These are phyloP conservation scores for Clathrospora elynae DNA, from an alignment of 2,329 filamentous ascomycete genomes.

Conservation along the genomic window DNA sequence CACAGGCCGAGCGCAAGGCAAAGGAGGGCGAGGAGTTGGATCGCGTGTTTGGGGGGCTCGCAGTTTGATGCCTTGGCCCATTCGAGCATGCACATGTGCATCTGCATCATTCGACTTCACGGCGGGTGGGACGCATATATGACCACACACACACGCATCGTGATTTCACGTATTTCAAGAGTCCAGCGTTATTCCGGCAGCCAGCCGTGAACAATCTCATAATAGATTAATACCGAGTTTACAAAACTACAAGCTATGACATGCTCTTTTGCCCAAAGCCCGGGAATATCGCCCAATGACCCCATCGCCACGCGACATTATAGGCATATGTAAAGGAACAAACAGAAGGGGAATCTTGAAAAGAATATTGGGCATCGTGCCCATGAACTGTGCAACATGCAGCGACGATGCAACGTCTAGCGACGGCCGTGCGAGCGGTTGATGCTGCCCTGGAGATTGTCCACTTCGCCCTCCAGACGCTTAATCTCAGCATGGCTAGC, in stretches of 20 bases:
- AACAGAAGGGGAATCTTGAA: constrained; percentile 50
- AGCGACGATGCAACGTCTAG: constrained; percentile 54
- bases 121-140: too few relatives aligned
- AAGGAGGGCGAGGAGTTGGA: constrained; percentile 65
- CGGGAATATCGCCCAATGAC: constrained; percentile 11
- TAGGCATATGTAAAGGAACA: constrained; percentile 47
- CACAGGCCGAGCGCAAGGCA: constrained; percentile 39
- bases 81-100: neutral
- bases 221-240: constrained; percentile 39
- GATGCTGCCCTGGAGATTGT: constrained; percentile 86
- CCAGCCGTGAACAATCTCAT: constrained; percentile 33
- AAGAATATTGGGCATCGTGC: constrained; percentile 28
- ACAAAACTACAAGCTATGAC: constrained; percentile 28
- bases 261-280: constrained; percentile 18
- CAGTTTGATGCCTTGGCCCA: constrained; percentile 6
- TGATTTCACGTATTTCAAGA: neutral
- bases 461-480: constrained; percentile 88
- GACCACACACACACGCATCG: neutral
- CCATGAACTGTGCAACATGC: constrained; percentile 2
- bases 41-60: constrained; percentile 70
- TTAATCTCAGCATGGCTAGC: constrained; percentile 92
- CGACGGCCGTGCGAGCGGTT: constrained; percentile 92
- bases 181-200: constrained; percentile 17
- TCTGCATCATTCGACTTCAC: too few relatives aligned
- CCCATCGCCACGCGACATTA: constrained; percentile 47